Conservation (phyloP, 306 rosid genomes). For the Medicago lupulina region DNA sequence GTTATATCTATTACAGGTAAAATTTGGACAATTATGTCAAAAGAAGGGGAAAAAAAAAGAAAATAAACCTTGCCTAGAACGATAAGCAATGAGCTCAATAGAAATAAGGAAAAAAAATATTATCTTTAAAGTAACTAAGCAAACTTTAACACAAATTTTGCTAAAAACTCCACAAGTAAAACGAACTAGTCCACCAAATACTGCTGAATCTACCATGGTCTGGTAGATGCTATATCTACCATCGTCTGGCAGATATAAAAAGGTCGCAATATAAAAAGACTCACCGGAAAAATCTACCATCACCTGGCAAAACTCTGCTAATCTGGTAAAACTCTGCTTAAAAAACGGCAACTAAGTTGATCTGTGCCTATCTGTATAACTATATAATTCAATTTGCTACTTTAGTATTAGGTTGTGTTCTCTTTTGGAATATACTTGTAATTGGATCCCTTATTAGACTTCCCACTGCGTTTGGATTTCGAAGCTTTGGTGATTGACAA, state of each 20-base stretch:
- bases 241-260: constrained; percentile 42
- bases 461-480: constrained; percentile 55
- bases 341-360: constrained; percentile 43
- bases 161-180: constrained; percentile 36
- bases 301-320: constrained; percentile 52
- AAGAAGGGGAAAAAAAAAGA: not conserved
- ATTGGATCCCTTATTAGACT: constrained; percentile 60
- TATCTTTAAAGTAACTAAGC: constrained; percentile 29
- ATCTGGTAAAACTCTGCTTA: constrained; percentile 63
- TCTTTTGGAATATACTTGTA: constrained; percentile 63
- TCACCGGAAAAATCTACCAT: constrained; percentile 62
- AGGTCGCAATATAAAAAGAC: constrained; percentile 36
- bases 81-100: not conserved
- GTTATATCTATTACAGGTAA: constrained; percentile 20
- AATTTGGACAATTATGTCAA: constrained; percentile 36
- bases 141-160: constrained; percentile 44
- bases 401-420: constrained; percentile 48
- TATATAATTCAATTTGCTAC: constrained; percentile 45
- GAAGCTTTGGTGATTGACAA: constrained; percentile 45
- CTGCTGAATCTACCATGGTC: constrained; percentile 38
- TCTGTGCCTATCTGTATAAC: constrained; percentile 64
- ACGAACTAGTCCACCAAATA: constrained; percentile 48
- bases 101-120: not conserved
- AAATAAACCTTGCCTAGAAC: not conserved
- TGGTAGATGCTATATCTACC: constrained; percentile 47